Conservation (phyloP, 2,329 filamentous ascomycete genomes). For the Blastomyces parvus region DNA sequence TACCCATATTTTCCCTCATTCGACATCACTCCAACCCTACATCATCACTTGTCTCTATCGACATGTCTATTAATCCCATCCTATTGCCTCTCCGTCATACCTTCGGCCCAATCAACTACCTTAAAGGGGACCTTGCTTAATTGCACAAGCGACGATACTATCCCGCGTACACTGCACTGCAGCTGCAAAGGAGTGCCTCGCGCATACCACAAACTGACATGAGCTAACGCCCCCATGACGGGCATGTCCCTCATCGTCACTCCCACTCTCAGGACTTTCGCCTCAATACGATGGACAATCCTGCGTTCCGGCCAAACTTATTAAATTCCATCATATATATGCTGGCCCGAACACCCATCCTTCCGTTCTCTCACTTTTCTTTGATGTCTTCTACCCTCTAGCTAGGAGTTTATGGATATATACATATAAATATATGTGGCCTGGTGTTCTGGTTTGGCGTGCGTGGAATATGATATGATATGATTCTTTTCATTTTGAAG, state of each 20-base stretch:
- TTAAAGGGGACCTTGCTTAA: not conserved
- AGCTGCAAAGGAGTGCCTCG: not conserved
- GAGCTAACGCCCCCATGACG: not conserved
- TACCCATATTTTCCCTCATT: not conserved
- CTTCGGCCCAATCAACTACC: no score
- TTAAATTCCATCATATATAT: not conserved
- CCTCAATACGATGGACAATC: not conserved
- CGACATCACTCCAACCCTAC: not conserved
- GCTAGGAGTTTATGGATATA: not conserved
- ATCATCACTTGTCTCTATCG: not conserved
- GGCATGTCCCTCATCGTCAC: not conserved
- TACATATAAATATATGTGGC: not conserved
- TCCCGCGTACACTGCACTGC: not conserved
- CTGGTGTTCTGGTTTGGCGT: conserved; percentile 1
- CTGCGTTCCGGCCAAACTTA: not conserved
- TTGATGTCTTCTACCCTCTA: not conserved
- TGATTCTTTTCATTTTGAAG: not conserved
- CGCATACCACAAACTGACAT: not conserved
- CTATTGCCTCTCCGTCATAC: not conserved
- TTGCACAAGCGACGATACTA: not conserved
- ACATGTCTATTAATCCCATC: not conserved
- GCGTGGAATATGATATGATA: not conserved
- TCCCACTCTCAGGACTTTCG: not conserved
- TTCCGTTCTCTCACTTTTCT: not conserved
- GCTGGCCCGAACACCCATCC: not conserved